Base-by-base conservation (phyloP, 2,329 filamentous ascomycete genomes). In the Penicillium brasilianum region DNA sequence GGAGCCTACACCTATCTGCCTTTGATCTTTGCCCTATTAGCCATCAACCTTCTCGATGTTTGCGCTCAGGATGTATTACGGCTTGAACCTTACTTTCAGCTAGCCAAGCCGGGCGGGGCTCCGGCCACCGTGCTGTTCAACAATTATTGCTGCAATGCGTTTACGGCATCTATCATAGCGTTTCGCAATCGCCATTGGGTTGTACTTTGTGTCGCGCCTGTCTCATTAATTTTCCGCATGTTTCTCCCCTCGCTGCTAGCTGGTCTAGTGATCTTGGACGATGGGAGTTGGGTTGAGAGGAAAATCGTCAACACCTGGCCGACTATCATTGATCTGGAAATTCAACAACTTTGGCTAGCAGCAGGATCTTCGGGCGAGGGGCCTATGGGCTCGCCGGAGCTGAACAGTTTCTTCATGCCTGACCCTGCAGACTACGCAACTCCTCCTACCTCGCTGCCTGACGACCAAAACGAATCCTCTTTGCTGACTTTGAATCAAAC, bases 51-150 rank as follows among this genome's bases (percentile, higher is more conserved):
- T 13, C 66, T 67, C 63, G 60, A 64, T 10, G 44, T 67, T 10
- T 65, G 56, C 22, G 56, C 64, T 10, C 61, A 61, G 22, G 68
- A 70, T 59, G 63, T 63, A 8, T 49, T 67, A 13, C 63, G 68
- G 13, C 53, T 70, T 22, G 67, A 70, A 46, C 64, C 67, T 4
- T 69, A 58, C 13, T 68, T 68, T n/a, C 66, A 68, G 30, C 54
- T 69, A 9, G 60, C 68, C 13, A 61, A 57, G 30, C 59, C 58
- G 0, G 36, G 54, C 1, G 63, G 66, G 1, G 55, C 51, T 2
- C 22, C 67, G 1, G 67, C 61, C 11, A 60, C 50, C 2, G 56
- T 66, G 3, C 60, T 70, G 1, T 68, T 70, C 48, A 65, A 54
- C 39, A 69, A 69, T 46, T 70, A 69, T 41, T 64, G 58, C 32